Evolutionary conservation across 371 early-diverging fungal species (phyloP), one percentile per base, ranked within the genome.

Genomic region (Amoeboradix gromovi): DNA sequence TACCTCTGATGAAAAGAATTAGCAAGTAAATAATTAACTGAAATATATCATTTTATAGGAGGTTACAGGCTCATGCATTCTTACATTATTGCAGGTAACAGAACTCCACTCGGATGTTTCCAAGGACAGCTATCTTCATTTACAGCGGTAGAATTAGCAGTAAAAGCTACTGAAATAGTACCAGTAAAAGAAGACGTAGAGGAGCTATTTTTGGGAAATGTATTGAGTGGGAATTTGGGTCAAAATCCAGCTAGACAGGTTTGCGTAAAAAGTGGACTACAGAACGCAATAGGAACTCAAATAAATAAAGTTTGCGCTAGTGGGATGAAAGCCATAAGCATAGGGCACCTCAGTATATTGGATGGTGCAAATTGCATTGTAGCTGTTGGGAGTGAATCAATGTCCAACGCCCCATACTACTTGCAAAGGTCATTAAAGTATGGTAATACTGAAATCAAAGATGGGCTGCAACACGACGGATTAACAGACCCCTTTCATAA

Each of bases 221-320:
- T 90, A n/a, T 75, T 91, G 73, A 82, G 85, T 68, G 90, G 89
- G 68, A 83, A 83, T 68, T 82, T 86, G 29, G 96, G 98, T 29
- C 94, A 94, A 77, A 89, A 90, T 82, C 94, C 94, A 67, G 92
- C 95, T 67, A 87, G 94, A 68, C 93, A 94, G 78, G 95, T 87
- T 66, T 89, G 92, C 29, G 76, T 95, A 65, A 85, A 85, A 66
- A 91, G 95, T 32, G 95, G 94, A 29, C 71, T 67, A 17, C 5
- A n/a, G 28, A 67, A 67, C 12, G 84, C 86, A 16, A 78, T 87
- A 69, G 83, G 87, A 71, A 94, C 93, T 30, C 92, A 91, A 30
- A 83, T 96, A 72, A 95, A 94, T 84, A 96, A 96, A 81, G 94
- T 94, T 66, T 98, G 98, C 77, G 96, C 94, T 31, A 88, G 89